Conservation (phyloP, 768 basidiomycete species). For the Boletus tomentosulus region DNA sequence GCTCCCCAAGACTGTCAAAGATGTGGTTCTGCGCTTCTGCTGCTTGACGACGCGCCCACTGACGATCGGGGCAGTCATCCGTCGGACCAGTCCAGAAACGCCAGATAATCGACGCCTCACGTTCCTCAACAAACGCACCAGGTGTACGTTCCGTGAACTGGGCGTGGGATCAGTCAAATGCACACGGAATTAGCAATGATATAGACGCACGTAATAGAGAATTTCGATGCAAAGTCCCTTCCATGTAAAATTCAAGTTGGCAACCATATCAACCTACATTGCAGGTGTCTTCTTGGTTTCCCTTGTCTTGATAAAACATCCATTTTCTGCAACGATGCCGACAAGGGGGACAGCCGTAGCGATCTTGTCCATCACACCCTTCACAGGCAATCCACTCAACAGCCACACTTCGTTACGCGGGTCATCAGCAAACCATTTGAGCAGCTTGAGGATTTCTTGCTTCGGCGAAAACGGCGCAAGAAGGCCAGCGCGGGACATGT, state of each 20-base stretch:
- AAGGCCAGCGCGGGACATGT: too few species aligned
- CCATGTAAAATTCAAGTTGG: too few species aligned
- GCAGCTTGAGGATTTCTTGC: constrained; percentile 38
- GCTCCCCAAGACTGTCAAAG: constrained; percentile 82
- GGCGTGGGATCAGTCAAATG: background rate
- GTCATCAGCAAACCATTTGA: constrained; percentile 63
- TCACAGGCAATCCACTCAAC: constrained; percentile 68
- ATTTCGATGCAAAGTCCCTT: constrained; percentile 80
- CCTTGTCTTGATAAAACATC: constrained; percentile 73
- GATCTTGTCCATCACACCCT: constrained; percentile 60
- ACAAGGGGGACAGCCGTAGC: constrained; percentile 58
- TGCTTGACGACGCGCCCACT: constrained; percentile 83
- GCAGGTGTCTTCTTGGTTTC: constrained; percentile 29
- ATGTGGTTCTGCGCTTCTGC: constrained; percentile 92
- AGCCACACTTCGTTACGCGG: constrained; percentile 76
- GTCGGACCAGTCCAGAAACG: constrained; percentile 66
- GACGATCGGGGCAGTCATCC: constrained; percentile 53
- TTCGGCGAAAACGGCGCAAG: constrained; percentile 42
- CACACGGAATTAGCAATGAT: background rate
- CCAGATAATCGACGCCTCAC: constrained; percentile 81
- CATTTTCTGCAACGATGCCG: constrained; percentile 87
- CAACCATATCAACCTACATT: constrained; percentile 76
- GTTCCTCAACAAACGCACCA: constrained; percentile 79
- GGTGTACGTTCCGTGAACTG: constrained; percentile 90
- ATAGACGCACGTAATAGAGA: constrained; percentile 60